Base-by-base conservation (phyloP, 441 rosid species). In the Theobroma grandiflorum region DNA sequence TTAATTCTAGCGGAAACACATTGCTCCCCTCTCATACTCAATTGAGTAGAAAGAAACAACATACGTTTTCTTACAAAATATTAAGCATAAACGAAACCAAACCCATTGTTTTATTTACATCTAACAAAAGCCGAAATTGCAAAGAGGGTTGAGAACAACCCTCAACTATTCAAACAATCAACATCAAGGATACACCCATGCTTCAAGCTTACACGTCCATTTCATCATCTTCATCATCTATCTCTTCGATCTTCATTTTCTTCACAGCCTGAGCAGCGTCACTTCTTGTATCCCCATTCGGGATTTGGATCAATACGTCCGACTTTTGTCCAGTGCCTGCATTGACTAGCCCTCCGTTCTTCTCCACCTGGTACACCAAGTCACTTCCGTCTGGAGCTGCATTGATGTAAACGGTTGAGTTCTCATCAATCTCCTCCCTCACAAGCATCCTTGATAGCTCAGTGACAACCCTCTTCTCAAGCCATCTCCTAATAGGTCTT, bases 401-500 rank as follows among this genome's bases (percentile, higher is more conserved):
- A 2, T 92, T 95, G 14, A 95, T 90, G 82, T 90, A 89, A 47
- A 95, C 97, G 0, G 96, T 93, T 0, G 94, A 87, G 90, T 91
- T 96, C 75, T 95, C 95, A 11, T 96, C 98, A 0, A 96, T 93
- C 55, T 95, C 96, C 40, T 91, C 95, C 78, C 88, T 86, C 47
- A 95, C 70, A 0, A 95, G 88, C 99, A 93, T 92, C 78, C 89
- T 90, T 3, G 97, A 96, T 5, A 96, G 79, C 81, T 92, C 92
- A 0, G 98, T 95, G 2, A 96, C 98, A 72, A 96, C 98, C 87
- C 86, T 88, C 86, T 78, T 95, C 89, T 96, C 94, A 0, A 95
- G 94, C 99, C 98, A 96, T 67, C 99, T 91, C 84, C 98, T 84
- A 22, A 95, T 96, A 0, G 98, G 97, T 58, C 99, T 88, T 0